Evolutionary conservation across 2,329 filamentous ascomycete species (phyloP).

Genomic region (Cercospora citrullina): DNA sequence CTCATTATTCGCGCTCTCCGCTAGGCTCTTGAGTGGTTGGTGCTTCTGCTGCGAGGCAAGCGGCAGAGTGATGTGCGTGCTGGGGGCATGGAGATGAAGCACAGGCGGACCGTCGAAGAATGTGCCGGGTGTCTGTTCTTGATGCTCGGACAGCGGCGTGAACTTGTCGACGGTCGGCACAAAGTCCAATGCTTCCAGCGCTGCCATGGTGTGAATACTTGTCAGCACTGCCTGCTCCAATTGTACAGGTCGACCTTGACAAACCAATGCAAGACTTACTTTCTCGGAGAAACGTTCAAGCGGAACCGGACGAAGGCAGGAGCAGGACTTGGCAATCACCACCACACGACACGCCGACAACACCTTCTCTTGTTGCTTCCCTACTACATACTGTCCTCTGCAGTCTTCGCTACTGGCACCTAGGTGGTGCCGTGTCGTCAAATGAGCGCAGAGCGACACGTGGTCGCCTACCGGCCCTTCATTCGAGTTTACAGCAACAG

Average conservation of each 20-base stretch:
- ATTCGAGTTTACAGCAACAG: neutral
- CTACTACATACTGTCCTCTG: too few relatives aligned
- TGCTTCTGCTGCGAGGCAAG: slow-evolving; percentile 8
- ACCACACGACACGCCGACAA: neutral
- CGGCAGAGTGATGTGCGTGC: slow-evolving; percentile 40
- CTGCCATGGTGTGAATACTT: neutral
- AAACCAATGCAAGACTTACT: neutral
- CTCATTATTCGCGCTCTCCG: neutral
- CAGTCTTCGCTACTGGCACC: neutral
- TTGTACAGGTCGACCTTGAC: neutral
- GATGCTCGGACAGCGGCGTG: slow-evolving; percentile 66
- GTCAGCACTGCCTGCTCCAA: neutral
- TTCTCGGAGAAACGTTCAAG: neutral
- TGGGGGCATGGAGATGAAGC: slow-evolving; percentile 61
- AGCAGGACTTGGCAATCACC: neutral
- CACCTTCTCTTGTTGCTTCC: neutral
- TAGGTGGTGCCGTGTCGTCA: neutral
- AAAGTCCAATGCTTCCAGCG: neutral
- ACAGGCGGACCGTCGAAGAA: slow-evolving; percentile 73
- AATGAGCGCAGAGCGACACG: neutral
- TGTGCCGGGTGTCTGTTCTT: slow-evolving; percentile 68
- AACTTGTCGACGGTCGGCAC: slow-evolving; percentile 43
- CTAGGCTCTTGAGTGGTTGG: neutral
- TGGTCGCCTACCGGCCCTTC: neutral
- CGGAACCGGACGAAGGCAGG: neutral